A percentile compares a stretch with the other conserved stretches of the same genome.
Evolutionary conservation across 768 basidiomycete genomes (phyloP).

Genomic region (Rhizopogon vulgaris): DNA sequence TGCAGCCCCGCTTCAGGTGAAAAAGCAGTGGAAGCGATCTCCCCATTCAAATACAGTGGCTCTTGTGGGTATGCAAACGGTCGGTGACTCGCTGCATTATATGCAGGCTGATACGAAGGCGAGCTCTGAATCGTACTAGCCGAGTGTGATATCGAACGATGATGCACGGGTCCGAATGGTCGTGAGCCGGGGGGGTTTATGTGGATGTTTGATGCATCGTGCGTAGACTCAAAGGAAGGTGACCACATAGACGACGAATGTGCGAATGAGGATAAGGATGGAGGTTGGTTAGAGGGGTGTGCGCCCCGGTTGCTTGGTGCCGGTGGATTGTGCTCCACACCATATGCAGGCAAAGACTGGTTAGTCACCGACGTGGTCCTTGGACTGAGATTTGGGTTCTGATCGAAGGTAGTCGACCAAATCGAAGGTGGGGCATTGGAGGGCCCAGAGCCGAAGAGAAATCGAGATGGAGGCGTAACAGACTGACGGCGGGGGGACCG

Average conservation of each 20-base stretch:
- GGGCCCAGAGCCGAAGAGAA: constrained; percentile 47
- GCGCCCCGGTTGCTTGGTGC: constrained; percentile 11
- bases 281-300: constrained; percentile 9
- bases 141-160: constrained; percentile 11
- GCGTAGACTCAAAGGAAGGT: constrained; percentile 20
- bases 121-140: constrained; percentile 9
- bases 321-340: constrained; percentile 3
- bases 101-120: constrained; percentile 8
- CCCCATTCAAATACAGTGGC: neutral
- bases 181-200: neutral
- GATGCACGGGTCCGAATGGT: constrained; percentile 9
- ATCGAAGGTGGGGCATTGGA: constrained; percentile 50
- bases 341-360: neutral
- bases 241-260: constrained; percentile 14
- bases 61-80: neutral
- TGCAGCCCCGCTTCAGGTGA: neutral
- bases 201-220: constrained; percentile 5
- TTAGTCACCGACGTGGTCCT: neutral
- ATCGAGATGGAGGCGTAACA: constrained; percentile 30
- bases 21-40: neutral
- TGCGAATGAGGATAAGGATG: neutral
- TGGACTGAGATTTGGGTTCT: constrained; percentile 18
- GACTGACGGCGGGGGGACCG: constrained; percentile 10
- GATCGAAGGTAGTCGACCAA: constrained; percentile 59
- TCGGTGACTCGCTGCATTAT: neutral